phyloP scores from a whole-genome alignment of 2,329 filamentous ascomycete species.

The Karstenula rhodostoma region DNA sequence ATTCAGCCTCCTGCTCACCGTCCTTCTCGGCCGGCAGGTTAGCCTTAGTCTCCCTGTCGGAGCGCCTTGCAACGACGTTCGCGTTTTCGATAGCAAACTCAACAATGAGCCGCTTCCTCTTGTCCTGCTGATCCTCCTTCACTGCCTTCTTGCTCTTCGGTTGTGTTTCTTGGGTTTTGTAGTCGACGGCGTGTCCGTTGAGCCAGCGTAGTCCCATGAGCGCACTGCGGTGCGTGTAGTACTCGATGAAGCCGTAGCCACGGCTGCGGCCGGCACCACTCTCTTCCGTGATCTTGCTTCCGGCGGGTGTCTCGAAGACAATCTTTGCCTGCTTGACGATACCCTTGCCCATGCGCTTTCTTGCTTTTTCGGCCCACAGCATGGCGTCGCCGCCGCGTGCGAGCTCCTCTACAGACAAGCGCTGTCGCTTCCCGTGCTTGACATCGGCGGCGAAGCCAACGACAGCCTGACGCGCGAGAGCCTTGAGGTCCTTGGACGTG shows the following conservation, averaged over 20 bases:
- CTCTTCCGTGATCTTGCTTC: constrained; percentile 81
- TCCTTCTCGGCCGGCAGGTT: constrained; percentile 38
- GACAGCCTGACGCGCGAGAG: constrained; percentile 87
- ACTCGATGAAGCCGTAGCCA: constrained; percentile 98
- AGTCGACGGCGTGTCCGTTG: constrained; percentile 75
- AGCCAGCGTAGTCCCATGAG: constrained; percentile 95
- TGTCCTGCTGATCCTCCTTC: constrained; percentile 66
- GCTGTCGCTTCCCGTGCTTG: constrained; percentile 76
- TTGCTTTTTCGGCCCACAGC: constrained; percentile 78
- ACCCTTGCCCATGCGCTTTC: constrained; percentile 83
- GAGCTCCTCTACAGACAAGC: constrained; percentile 89
- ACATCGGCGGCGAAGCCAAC: constrained; percentile 94
- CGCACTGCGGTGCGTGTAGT: constrained; percentile 90
- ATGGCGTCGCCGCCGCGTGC: constrained; percentile 81
- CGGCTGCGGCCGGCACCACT: constrained; percentile 82
- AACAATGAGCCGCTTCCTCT: constrained; percentile 88
- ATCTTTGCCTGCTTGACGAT: constrained; percentile 94
- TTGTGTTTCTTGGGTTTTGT: constrained; percentile 57
- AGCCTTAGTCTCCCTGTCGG: constrained; percentile 67
- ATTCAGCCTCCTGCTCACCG: constrained; percentile 25
- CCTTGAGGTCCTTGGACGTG: constrained; percentile 87
- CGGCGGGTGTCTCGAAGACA: constrained; percentile 87
- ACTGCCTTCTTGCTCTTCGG: constrained; percentile 52
- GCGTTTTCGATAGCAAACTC: constrained; percentile 99
- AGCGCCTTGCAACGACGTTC: constrained; percentile 86